Evolutionary conservation across 2,329 filamentous ascomycete genomes (phyloP).

Genomic region (Macrophomina tecta): DNA sequence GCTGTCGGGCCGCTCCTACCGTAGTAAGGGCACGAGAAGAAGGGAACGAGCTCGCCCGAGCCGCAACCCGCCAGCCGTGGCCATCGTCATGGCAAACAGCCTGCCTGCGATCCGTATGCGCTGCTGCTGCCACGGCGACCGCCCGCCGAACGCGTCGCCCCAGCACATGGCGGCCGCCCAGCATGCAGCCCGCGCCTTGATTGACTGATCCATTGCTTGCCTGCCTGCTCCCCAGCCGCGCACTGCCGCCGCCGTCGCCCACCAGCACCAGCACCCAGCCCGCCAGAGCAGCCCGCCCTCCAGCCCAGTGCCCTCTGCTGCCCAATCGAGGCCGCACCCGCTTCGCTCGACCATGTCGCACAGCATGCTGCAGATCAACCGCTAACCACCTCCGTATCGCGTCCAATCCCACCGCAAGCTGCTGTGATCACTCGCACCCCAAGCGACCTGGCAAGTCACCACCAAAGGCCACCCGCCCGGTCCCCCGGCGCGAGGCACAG

Average conservation of each 20-base stretch:
- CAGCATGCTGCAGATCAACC: conserved; percentile 26
- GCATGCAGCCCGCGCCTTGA: not conserved
- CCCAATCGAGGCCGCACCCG: conserved; percentile 2
- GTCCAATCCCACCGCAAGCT: conserved; percentile 8
- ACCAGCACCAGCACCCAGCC: not conserved
- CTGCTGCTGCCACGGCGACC: not conserved
- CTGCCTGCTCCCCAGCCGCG: not conserved
- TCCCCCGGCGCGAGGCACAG: conserved; percentile 11
- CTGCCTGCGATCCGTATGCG: not conserved
- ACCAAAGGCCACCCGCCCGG: conserved; percentile 5
- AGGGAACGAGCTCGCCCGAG: conserved; percentile 11
- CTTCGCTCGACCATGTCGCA: conserved; percentile 19
- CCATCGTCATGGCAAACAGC: conserved; percentile 22
- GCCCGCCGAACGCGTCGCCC: not conserved
- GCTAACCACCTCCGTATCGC: conserved; percentile 15
- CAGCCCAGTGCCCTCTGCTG: not conserved
- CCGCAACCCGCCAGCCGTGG: not conserved
- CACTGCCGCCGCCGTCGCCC: not conserved
- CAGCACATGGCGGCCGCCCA: not conserved
- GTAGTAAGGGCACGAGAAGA: not conserved
- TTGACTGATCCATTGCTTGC: not conserved
- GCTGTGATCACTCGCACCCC: conserved; percentile 22
- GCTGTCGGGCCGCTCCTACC: conserved; percentile 12
- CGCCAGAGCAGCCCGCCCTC: not conserved
- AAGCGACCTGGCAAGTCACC: conserved; percentile 17